Evolutionary conservation across 2,329 filamentous ascomycete genomes (phyloP).

Genomic region (Trichoderma sp.): DNA sequence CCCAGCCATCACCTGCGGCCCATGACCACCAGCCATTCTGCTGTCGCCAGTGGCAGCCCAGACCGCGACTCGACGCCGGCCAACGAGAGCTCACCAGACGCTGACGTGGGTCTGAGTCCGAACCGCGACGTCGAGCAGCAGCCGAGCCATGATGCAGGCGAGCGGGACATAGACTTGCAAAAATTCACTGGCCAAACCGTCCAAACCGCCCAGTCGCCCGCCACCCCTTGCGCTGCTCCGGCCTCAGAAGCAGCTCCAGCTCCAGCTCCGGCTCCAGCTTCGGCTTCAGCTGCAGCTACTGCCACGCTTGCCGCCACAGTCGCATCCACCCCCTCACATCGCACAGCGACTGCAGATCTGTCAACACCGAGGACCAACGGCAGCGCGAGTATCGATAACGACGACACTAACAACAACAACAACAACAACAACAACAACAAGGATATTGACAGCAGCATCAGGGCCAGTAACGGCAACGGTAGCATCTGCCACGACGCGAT

Average conservation of each 20-base stretch:
- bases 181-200: constrained; percentile 9
- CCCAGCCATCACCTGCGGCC: constrained; percentile 13
- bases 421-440: background rate
- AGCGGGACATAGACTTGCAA: constrained; percentile 1
- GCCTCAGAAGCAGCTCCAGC: background rate
- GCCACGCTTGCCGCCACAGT: background rate
- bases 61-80: constrained; percentile 19
- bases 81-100: constrained; percentile 21
- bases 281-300: background rate
- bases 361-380: constrained; percentile 3
- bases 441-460: background rate
- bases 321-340: constrained; percentile 9
- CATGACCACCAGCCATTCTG: constrained; percentile 28
- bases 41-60: constrained; percentile 26
- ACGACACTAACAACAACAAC: background rate
- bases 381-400: background rate
- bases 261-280: background rate
- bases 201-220: constrained; percentile 6
- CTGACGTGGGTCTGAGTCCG: constrained; percentile 21
- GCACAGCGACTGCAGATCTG: background rate
- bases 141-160: constrained; percentile 17
- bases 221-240: constrained; percentile 10
- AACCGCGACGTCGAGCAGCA: constrained; percentile 20
- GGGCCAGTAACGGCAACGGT: constrained; percentile 21
- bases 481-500: constrained; percentile 13